These are phyloP conservation scores for Phyllosticta ampelicida DNA, from an alignment of 2,329 filamentous ascomycete species.

Conservation along the genomic window DNA sequence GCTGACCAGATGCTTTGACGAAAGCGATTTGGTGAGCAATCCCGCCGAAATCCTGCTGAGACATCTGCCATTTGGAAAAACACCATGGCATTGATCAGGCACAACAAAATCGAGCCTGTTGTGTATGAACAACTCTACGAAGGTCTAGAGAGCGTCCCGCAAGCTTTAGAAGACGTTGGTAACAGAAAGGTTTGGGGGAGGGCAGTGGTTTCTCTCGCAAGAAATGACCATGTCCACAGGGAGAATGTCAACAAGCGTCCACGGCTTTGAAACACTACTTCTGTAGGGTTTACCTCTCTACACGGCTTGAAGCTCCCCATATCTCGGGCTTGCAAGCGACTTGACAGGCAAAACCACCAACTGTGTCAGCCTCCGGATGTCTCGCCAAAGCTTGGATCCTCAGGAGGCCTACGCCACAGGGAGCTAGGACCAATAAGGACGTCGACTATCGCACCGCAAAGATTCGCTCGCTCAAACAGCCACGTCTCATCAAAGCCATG, in stretches of 20 bases:
- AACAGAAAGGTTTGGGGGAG: neutral
- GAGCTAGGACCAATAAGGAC: neutral
- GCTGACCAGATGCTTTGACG: neutral
- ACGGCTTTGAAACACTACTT: neutral
- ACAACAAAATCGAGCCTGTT: neutral
- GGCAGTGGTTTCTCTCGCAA: neutral
- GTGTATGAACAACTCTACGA: neutral
- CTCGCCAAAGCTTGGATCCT: neutral
- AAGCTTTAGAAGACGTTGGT: neutral
- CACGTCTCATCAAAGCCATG: neutral
- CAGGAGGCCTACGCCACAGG: neutral
- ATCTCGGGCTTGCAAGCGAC: neutral
- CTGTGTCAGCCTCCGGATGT: no score
- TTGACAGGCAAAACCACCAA: neutral
- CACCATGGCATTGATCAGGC: neutral
- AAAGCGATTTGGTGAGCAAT: constrained; percentile 1
- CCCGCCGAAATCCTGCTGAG: neutral
- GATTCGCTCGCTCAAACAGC: neutral
- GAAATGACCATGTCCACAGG: neutral
- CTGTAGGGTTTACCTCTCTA: neutral
- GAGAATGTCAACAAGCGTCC: no score
- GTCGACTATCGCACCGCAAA: neutral
- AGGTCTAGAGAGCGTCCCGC: neutral
- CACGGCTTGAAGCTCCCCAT: neutral
- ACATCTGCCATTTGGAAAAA: neutral